These are phyloP conservation scores for Myochromella boudieri DNA, from an alignment of 768 basidiomycete species.

Conservation along the genomic window DNA sequence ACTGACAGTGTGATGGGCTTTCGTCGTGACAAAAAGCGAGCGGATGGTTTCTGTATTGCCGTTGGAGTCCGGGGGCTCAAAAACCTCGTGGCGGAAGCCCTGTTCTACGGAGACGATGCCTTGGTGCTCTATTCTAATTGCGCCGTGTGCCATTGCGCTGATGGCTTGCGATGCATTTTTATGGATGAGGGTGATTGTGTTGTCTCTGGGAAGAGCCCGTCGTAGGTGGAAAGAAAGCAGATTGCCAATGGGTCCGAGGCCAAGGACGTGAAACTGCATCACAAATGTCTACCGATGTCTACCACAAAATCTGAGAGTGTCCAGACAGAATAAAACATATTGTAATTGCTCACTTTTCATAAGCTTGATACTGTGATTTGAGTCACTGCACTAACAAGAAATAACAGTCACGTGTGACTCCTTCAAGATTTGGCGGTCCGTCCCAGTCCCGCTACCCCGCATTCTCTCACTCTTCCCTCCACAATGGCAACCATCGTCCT, in stretches of 20 bases:
- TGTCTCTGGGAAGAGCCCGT: conserved; percentile 45
- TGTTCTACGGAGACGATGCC: conserved; percentile 42
- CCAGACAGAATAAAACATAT: neutral
- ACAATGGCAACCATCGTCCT: conserved; percentile 53
- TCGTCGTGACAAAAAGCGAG: conserved; percentile 81
- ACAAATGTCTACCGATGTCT: neutral
- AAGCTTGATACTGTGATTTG: neutral
- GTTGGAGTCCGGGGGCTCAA: conserved; percentile 18
- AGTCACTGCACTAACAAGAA: neutral
- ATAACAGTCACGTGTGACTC: neutral
- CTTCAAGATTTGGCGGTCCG: neutral
- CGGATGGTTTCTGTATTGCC: conserved; percentile 46
- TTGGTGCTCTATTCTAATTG: conserved; percentile 47
- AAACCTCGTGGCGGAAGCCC: conserved; percentile 54
- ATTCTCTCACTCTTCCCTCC: conserved; percentile 9
- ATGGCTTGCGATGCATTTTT: conserved; percentile 42
- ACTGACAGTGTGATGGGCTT: conserved; percentile 63
- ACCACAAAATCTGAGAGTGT: neutral
- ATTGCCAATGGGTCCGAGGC: conserved; percentile 81
- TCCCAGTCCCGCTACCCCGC: neutral
- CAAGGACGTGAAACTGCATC: conserved; percentile 78
- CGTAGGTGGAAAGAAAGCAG: conserved; percentile 83
- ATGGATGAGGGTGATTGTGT: conserved; percentile 71
- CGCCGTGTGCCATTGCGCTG: conserved; percentile 30
- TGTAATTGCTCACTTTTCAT: neutral